Evolutionary conservation across 164 flowering plant species (phyloP).

Genomic region (Litsea cubeba): DNA sequence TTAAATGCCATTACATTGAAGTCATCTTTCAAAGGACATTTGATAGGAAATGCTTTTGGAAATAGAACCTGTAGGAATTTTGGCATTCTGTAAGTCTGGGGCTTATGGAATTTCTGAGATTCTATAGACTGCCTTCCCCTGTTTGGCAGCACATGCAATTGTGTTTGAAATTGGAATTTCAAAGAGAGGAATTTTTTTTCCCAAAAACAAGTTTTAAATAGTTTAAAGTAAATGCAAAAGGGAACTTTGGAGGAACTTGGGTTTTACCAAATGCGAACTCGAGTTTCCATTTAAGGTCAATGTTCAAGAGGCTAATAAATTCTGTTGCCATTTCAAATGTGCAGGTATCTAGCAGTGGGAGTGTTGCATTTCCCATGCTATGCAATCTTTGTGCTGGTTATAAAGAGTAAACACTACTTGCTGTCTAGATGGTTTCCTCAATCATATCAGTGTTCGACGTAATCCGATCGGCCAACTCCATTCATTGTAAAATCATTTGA

Average conservation of each 20-base stretch:
- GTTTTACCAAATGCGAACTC: neutral
- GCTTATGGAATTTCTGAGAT: neutral
- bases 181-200: neutral
- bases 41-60: no score
- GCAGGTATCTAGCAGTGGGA: constrained; percentile 76
- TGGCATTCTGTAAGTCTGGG: neutral
- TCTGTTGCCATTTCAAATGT: neutral
- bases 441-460: constrained; percentile 34
- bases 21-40: neutral
- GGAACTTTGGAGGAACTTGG: no score
- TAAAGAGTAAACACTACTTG: constrained; percentile 49
- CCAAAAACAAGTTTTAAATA: no score
- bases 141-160: neutral
- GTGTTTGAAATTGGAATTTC: neutral
- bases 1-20: neutral
- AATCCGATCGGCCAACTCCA: neutral
- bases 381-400: constrained; percentile 46
- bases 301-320: neutral
- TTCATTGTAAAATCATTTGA: neutral
- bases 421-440: constrained; percentile 55
- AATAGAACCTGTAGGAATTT: no score
- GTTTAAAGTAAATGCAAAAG: no score
- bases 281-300: neutral
- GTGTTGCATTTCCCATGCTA: constrained; percentile 84
- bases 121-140: neutral